Conservation (phyloP, 257 asterid species). For the Sherardia arvensis region DNA sequence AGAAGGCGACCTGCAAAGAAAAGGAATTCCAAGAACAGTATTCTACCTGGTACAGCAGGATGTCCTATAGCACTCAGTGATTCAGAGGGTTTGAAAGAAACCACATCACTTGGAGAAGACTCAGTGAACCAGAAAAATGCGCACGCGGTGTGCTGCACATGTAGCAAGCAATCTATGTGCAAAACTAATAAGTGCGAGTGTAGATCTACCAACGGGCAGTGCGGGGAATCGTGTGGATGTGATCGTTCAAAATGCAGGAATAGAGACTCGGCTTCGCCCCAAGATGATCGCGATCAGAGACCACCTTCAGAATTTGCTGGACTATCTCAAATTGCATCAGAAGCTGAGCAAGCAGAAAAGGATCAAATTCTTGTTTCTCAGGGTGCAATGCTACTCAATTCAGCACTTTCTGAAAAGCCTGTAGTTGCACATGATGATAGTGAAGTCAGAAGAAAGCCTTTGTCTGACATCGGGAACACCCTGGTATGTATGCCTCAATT, state of each 20-base stretch:
- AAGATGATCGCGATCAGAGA: slow-evolving; percentile 6
- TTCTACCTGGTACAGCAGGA: slow-evolving; percentile 14
- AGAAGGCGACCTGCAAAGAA: slow-evolving; percentile 25
- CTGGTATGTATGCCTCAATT: slow-evolving; percentile 31
- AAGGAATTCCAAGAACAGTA: slow-evolving; percentile 25
- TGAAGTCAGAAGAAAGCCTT: slow-evolving; percentile 48
- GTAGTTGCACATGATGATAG: slow-evolving; percentile 27
- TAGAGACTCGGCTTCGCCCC: slow-evolving; percentile 18
- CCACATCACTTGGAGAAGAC: background rate
- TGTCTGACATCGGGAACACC: slow-evolving; percentile 85
- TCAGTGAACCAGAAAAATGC: background rate
- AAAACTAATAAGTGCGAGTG: slow-evolving; percentile 78
- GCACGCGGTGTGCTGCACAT: slow-evolving; percentile 50
- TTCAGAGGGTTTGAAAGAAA: slow-evolving; percentile 7
- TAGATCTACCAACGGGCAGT: slow-evolving; percentile 46
- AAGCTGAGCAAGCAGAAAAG: slow-evolving; percentile 32
- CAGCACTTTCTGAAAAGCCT: slow-evolving; percentile 64
- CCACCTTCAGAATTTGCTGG: slow-evolving; percentile 19
- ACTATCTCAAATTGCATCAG: slow-evolving; percentile 16
- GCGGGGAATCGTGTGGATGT: slow-evolving; percentile 55
- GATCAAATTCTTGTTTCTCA: slow-evolving; percentile 51
- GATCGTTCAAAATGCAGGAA: slow-evolving; percentile 54
- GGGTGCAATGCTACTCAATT: slow-evolving; percentile 79
- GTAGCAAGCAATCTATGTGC: slow-evolving; percentile 63
- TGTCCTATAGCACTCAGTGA: slow-evolving; percentile 3